These are phyloP conservation scores for Isatis lusitanica DNA, from an alignment of 441 rosid species.

Conservation along the genomic window DNA sequence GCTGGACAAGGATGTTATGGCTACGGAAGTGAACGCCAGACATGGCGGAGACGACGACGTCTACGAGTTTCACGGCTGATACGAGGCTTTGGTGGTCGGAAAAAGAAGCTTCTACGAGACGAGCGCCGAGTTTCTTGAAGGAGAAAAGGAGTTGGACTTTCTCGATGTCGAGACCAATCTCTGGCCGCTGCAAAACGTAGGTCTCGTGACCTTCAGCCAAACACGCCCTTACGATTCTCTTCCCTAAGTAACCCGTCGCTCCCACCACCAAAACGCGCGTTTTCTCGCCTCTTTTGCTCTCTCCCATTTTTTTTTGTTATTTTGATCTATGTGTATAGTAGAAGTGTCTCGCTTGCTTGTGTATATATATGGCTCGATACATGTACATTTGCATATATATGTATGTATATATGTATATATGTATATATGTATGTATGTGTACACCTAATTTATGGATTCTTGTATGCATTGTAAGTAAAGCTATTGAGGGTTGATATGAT, in stretches of 20 bases:
- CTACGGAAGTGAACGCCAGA: constrained; percentile 75
- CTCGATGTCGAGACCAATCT: constrained; percentile 72
- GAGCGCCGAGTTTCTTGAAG: constrained; percentile 69
- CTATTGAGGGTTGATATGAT: constrained; percentile 8
- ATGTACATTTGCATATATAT: not conserved
- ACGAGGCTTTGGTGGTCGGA: constrained; percentile 64
- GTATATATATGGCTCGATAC: not conserved
- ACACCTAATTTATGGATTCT: constrained; percentile 9
- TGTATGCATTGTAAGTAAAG: constrained; percentile 35
- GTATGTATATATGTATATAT: not conserved
- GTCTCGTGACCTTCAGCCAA: constrained; percentile 63
- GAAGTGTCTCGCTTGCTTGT: not conserved
- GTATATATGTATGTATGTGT: not conserved
- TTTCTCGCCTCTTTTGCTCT: constrained; percentile 31
- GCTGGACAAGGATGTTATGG: constrained; percentile 69
- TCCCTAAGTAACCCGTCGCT: constrained; percentile 78
- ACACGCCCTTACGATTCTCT: constrained; percentile 76
- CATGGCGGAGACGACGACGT: constrained; percentile 77
- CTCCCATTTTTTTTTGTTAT: constrained; percentile 19
- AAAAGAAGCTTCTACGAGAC: constrained; percentile 59
- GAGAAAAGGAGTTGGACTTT: constrained; percentile 60
- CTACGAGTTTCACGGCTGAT: constrained; percentile 69
- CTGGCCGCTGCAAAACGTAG: constrained; percentile 65
- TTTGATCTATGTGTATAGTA: constrained; percentile 6
- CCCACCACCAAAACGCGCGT: constrained; percentile 70